Evolutionary conservation across 2,329 filamentous ascomycete genomes (phyloP).

Genomic region (Apiospora aurea): DNA sequence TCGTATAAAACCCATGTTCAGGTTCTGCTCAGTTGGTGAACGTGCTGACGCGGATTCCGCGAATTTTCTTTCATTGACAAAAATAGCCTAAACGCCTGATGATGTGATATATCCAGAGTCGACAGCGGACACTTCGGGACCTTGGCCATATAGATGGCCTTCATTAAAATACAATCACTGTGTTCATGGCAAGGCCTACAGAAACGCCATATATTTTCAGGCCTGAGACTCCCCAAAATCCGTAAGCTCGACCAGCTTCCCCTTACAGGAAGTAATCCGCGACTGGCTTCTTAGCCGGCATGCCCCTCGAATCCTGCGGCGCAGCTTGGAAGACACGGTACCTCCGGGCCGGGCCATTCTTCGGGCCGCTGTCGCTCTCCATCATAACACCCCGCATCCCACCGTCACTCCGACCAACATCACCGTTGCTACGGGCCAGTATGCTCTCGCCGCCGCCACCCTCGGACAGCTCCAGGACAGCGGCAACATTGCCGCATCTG

Average conservation of each 20-base stretch:
- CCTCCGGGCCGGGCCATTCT: constrained; percentile 79
- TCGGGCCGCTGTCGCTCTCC: constrained; percentile 52
- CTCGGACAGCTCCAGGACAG: constrained; percentile 90
- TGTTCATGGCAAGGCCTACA: neutral
- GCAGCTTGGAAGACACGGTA: constrained; percentile 97
- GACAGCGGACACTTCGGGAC: neutral
- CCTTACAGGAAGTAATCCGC: constrained; percentile 91
- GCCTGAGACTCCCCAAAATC: neutral
- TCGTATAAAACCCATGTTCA: neutral
- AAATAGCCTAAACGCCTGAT: constrained; percentile 8
- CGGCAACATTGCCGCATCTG: constrained; percentile 93
- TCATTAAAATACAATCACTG: constrained; percentile 1
- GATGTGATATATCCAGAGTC: constrained; percentile 16
- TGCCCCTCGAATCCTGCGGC: constrained; percentile 92
- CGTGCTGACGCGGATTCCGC: neutral
- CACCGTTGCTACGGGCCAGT: constrained; percentile 75
- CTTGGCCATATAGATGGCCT: neutral
- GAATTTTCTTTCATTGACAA: neutral
- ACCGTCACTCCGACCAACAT: constrained; percentile 63
- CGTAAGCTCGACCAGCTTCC: neutral
- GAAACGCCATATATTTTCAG: neutral
- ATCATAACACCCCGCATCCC: constrained; percentile 54
- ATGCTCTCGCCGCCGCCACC: constrained; percentile 78
- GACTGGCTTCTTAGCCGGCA: constrained; percentile 98
- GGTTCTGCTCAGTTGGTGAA: constrained; percentile 8